Base-by-base conservation (phyloP, 2,329 filamentous ascomycete genomes). In the Trichophyton rubrum region DNA sequence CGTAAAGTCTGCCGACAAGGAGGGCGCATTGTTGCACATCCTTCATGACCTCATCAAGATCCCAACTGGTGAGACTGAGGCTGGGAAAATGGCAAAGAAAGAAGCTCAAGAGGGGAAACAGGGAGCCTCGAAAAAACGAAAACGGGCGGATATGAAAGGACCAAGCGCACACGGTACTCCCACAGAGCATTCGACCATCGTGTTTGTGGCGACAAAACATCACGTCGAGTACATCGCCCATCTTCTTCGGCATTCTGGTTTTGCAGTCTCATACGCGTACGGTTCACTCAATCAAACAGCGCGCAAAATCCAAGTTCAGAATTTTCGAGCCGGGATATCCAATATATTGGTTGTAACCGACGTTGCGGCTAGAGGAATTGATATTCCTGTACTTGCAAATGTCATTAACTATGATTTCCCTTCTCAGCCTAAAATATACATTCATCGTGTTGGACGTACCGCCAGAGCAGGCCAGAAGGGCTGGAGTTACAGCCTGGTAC, bases 351-450 rank as follows among this genome's bases (percentile, higher is more conserved):
- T 99, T 2, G 92, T 97, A 51, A 99, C 93, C 0, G 93, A 99
- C 71, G 90, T 99, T 59, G 93, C 93, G 13, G 93, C 93, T 22
- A 83, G 93, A 79, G 92, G 93, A 84, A 95, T 99, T 63, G 93
- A 99, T 83, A 96, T 99, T 66, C 93, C 93, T 0, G 83, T 96
- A 55, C 80, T 99, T 40, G 91, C 90, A 61, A 97, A 99, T 71
- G 93, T 99, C 62, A 92, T 99, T 78, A 97, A 99, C 78, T 99
- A 95, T 74, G 92, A 97, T 70, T 99, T 99, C 65, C 92, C 93
- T 2, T 88, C 92, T 1, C 93, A 97, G 69, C 90, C 93, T 20
- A 99, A 99, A 75, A 85, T 99, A 47, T 99, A 95, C 68, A 88
- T 99, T 30, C 93, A 99, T 74, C 86, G 93, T 71, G 93, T 99